Conservation (phyloP, 2,329 filamentous ascomycete species). For the Akanthomyces dipterigenus region DNA sequence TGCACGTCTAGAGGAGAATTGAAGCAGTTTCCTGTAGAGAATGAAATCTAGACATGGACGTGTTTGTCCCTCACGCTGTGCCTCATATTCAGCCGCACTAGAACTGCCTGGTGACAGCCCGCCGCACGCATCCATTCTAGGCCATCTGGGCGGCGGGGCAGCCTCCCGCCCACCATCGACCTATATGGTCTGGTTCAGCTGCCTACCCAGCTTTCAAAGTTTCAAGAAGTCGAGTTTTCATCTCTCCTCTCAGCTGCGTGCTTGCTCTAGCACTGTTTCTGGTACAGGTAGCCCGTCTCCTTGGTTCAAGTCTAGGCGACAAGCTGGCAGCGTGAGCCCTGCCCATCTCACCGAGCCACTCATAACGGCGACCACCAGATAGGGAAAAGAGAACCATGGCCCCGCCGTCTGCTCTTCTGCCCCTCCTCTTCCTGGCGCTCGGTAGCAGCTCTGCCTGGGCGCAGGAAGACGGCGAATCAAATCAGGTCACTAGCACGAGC, state of each 20-base stretch:
- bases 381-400: not conserved
- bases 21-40: not conserved
- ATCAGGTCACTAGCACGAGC: conserved; percentile 13
- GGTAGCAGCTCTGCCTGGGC: not conserved
- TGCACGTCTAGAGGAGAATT: too few species aligned
- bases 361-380: not conserved
- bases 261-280: not conserved
- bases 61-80: not conserved
- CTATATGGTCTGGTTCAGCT: not conserved
- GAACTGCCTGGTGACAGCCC: not conserved
- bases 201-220: not conserved
- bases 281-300: too few species aligned
- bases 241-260: not conserved
- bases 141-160: not conserved
- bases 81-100: not conserved
- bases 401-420: not conserved
- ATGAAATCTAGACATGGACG: not conserved
- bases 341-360: not conserved
- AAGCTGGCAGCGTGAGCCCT: not conserved
- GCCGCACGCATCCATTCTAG: not conserved
- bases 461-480: not conserved
- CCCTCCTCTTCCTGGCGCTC: not conserved
- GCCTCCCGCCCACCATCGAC: not conserved
- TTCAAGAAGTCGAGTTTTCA: not conserved
- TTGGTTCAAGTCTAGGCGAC: not conserved